These are phyloP conservation scores for Apophysomyces trapeziformis DNA, from an alignment of 371 early-diverging fungal genomes.

Conservation along the genomic window DNA sequence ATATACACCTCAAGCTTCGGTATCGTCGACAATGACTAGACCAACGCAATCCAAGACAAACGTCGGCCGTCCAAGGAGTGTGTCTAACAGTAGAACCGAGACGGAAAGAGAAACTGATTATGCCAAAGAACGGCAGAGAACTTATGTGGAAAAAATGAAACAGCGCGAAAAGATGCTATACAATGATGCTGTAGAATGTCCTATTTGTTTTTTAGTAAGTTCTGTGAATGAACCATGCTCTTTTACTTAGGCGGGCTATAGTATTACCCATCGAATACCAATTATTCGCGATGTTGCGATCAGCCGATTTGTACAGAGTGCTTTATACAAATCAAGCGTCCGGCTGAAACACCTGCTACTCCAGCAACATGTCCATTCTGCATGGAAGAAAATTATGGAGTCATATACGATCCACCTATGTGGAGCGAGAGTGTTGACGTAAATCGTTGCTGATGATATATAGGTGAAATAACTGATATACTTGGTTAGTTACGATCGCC, in stretches of 20 bases:
- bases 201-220: conserved; percentile 90
- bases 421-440: conserved; percentile 38
- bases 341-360: conserved; percentile 52
- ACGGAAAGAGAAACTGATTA: conserved; percentile 4
- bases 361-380: conserved; percentile 89
- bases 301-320: conserved; percentile 96
- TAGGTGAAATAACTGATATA: not conserved
- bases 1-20: conserved; percentile 29
- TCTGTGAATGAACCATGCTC: not conserved
- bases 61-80: conserved; percentile 36
- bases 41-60: conserved; percentile 4
- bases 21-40: conserved; percentile 18
- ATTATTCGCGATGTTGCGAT: conserved; percentile 89
- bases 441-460: not conserved
- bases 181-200: conserved; percentile 83
- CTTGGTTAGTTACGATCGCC: not conserved
- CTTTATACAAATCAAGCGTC: conserved; percentile 90
- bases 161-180: conserved; percentile 23
- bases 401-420: conserved; percentile 68
- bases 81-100: conserved; percentile 28
- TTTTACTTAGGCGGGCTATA: conserved; percentile 21
- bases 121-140: conserved; percentile 14
- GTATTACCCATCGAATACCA: conserved; percentile 91
- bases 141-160: conserved; percentile 18
- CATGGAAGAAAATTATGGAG: conserved; percentile 84